Conservation (phyloP, 345 rosid genomes). For the Erucastrum elatum region DNA sequence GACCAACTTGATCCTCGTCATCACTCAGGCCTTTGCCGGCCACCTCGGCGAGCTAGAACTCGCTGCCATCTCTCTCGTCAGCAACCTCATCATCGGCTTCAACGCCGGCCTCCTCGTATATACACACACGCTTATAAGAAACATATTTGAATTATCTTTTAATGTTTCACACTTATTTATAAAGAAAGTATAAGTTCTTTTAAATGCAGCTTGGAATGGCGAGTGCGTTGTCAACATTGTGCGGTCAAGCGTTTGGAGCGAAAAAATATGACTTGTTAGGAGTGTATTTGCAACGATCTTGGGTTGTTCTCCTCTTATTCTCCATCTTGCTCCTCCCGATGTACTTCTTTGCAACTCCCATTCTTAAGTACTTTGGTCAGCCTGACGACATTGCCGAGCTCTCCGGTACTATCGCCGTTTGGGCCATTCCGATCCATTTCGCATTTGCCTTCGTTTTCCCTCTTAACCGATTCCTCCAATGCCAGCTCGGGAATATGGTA, state of each 20-base stretch:
- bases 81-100: constrained; percentile 37
- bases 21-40: not conserved
- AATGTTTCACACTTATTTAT: not conserved
- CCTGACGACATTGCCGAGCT: too few species aligned
- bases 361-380: too few species aligned
- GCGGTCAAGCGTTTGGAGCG: constrained; percentile 67
- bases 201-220: constrained; percentile 63
- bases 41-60: not conserved
- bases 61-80: not conserved
- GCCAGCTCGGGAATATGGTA: too few species aligned
- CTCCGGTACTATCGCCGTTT: too few species aligned
- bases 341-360: too few species aligned
- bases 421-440: too few species aligned
- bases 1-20: too few species aligned
- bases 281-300: too few species aligned
- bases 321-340: too few species aligned
- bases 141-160: not conserved
- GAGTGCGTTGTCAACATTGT: constrained; percentile 45
- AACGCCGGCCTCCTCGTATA: constrained; percentile 68
- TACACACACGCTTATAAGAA: not conserved
- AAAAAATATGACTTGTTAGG: constrained; percentile 24
- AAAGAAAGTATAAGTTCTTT: not conserved
- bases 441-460: too few species aligned
- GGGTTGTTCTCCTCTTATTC: too few species aligned
- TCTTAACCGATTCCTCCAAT: too few species aligned